Percentiles rank a stretch among this genome's conserved stretches.
These are phyloP conservation scores for Trichoderma simmonsii DNA, from an alignment of 2,329 filamentous ascomycete genomes.

Conservation along the genomic window DNA sequence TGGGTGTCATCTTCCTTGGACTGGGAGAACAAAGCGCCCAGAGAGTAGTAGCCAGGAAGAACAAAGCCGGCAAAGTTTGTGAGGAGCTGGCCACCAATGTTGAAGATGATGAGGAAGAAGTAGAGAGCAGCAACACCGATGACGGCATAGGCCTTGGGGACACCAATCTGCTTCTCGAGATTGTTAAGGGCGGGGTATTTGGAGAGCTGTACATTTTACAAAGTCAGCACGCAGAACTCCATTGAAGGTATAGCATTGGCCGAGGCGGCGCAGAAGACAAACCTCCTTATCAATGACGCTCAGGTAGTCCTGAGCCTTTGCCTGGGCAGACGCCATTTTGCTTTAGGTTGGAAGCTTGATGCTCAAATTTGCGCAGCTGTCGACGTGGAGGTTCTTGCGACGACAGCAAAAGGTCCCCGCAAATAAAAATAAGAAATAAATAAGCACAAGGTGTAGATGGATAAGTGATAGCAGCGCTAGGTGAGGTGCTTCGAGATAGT, in stretches of 20 bases:
- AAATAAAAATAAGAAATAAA: not conserved
- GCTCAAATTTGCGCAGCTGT: slow-evolving; percentile 6
- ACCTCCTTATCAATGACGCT: slow-evolving; percentile 82
- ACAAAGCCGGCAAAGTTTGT: slow-evolving; percentile 84
- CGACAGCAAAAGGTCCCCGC: slow-evolving; percentile 2
- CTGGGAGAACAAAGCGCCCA: slow-evolving; percentile 70
- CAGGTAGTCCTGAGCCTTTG: slow-evolving; percentile 73
- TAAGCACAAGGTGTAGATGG: not conserved
- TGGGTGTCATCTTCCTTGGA: slow-evolving; percentile 77
- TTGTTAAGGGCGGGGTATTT: slow-evolving; percentile 83
- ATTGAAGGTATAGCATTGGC: not conserved
- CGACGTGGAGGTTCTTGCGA: not conserved
- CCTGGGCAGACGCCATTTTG: slow-evolving; percentile 68
- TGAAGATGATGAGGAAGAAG: slow-evolving; percentile 90
- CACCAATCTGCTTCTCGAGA: slow-evolving; percentile 77
- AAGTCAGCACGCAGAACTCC: slow-evolving; percentile 26
- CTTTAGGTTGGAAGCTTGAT: slow-evolving; percentile 27
- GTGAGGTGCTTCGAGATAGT: slow-evolving; percentile 5
- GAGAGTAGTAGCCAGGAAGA: slow-evolving; percentile 80
- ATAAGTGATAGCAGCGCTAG: not conserved
- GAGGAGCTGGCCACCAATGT: slow-evolving; percentile 82
- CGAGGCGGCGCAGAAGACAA: slow-evolving; percentile 33
- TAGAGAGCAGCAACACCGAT: slow-evolving; percentile 75
- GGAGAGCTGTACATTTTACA: slow-evolving; percentile 59
- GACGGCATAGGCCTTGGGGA: slow-evolving; percentile 82